Base-by-base conservation (phyloP, 163 green algal species). In the Chlamydomonas reinhardtii region DNA sequence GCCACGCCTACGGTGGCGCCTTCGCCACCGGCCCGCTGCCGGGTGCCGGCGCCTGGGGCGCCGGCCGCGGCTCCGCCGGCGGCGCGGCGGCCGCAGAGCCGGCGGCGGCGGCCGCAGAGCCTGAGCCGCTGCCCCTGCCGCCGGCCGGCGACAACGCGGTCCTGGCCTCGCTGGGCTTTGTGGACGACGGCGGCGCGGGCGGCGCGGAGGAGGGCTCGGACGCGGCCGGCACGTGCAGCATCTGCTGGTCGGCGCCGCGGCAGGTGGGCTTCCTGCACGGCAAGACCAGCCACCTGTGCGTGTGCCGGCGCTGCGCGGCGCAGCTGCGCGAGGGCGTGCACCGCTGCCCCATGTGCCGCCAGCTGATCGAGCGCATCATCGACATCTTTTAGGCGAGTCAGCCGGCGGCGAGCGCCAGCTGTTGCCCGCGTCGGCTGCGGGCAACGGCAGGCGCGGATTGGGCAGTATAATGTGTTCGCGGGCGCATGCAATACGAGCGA, bases 361-460 rank as follows among this genome's bases (percentile, higher is more conserved):
- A 87, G 82, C 82, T 87, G 15, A 87, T 87, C 52, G 82, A 87
- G 72, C 82, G 82, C 20, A 82, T 87, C 61, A 87, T 87, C 39
- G 82, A 87, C 82, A 87, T 87, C 39, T 87, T 66, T 72, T 87
- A 14, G 64, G 59, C 4, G 59, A 4, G 1, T 4, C 20, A 9
- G 4, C 19, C 22, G 59, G 59, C 20, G 22, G 56, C 56, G 56
- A 15, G 17, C 56, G 56, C 0, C 24, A 9, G 59, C 59, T 3
- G 59, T 9, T 15, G 59, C 22, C 19, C 6, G 59, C 56, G 64
- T 29, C 29, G 64, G 29, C 29, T 17, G 27, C 27, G 29, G 64
- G 64, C 64, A 29, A 24, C 22, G 14, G 11, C 22, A 37, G 8
- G 29, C 5, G 29, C 29, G 27, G 64, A 19, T 5, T 29, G 29